Evolutionary conservation across 305 asterid genomes (phyloP).

Genomic region (Fraxinus baroniana): DNA sequence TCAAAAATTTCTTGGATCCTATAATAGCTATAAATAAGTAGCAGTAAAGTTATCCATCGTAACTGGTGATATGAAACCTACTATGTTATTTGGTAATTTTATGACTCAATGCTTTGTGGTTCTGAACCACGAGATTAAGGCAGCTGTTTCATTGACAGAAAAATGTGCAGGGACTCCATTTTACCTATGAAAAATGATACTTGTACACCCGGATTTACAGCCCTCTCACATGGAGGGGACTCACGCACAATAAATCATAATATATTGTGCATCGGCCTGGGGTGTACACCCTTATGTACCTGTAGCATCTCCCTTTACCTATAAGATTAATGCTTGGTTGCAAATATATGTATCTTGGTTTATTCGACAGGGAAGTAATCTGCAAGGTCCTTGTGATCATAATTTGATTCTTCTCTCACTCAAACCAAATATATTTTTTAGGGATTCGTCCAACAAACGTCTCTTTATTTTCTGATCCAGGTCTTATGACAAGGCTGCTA

Average conservation of each 20-base stretch:
- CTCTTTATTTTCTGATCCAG: conserved; percentile 46
- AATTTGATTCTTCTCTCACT: conserved; percentile 22
- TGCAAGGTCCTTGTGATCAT: conserved; percentile 63
- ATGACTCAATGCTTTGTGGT: conserved; percentile 14
- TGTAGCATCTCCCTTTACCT: background rate
- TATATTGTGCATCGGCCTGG: too few species aligned
- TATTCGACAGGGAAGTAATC: conserved; percentile 68
- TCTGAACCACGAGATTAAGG: conserved; percentile 24
- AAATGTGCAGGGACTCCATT: conserved; percentile 25
- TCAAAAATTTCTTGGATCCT: conserved; percentile 1
- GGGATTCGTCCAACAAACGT: conserved; percentile 25
- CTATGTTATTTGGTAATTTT: conserved; percentile 13
- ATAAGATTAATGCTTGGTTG: conserved; percentile 51
- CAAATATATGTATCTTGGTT: conserved; percentile 69
- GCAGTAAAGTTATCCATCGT: background rate
- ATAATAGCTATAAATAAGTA: background rate
- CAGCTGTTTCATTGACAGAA: conserved; percentile 26
- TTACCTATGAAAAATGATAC: conserved; percentile 2
- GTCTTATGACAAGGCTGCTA: conserved; percentile 78
- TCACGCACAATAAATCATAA: too few species aligned
- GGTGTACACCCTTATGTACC: too few species aligned
- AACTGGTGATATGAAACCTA: background rate
- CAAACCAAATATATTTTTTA: conserved; percentile 20
- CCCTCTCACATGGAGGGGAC: too few species aligned
- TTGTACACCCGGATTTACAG: too few species aligned